Evolutionary conservation across 495 filamentous ascomycete species (phyloP), one percentile per base, ranked within the genome.

Genomic region (Friedmanniomyces simplex): DNA sequence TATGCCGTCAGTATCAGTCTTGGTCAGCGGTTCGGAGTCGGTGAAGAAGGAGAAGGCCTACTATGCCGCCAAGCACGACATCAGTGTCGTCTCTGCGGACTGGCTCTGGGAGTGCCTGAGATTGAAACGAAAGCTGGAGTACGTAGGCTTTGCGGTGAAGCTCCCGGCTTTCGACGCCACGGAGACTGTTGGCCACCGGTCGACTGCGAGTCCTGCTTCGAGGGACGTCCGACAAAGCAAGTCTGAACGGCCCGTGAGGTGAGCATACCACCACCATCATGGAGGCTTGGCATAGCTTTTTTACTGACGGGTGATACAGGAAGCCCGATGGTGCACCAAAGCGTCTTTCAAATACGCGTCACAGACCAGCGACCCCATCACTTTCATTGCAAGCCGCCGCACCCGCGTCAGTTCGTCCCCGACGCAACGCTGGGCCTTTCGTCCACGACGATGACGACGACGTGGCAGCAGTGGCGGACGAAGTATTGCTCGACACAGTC

Each of bases 71-170:
- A 74, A 79, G 58, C 87, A 89, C 75, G 77, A 78, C 13, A 83
- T 96, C 8, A 86, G 89, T 24, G 81, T 89, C 1, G 86, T 97
- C 20, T 81, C 76, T 6, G 77, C 78, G 4, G 81, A 82, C 13
- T 98, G 93, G 93, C 73, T 98, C 2, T 89, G 85, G 82, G 79
- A 82, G 50, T 91, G 85, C 62, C 81, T 96, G 18, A 69, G 73
- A 48, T 66, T 16, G 7, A 47, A 48, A n/a, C 1, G 21, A 10
- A 43, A 22, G 32, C 41, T 39, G 18, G 12, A 54, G 13, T 60
- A 26, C 28, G 57, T 22, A 8, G 25, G 37, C 2, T 60, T 50
- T 39, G 11, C 5, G 13, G 18, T 63, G 20, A 1, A 28, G n/a
- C 22, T 63, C 13, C 21, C 46, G 3, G 46, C 24, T 49, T 14